A percentile compares a stretch with the other conserved stretches of the same genome.
Conservation (phyloP, 2,329 filamentous ascomycete genomes). For the Cladosporium sp. region DNA sequence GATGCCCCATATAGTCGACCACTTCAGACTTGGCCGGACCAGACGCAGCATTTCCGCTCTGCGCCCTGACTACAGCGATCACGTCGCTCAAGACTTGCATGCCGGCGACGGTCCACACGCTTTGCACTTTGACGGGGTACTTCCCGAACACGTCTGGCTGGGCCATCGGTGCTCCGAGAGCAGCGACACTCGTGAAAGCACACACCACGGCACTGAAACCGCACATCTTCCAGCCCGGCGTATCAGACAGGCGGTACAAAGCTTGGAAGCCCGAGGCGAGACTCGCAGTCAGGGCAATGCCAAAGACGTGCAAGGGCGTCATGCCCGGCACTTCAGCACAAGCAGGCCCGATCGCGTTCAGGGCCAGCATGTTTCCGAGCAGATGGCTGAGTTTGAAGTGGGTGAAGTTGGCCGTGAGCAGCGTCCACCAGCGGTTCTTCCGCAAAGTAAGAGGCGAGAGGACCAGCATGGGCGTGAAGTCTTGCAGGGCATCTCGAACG, state of each 20-base stretch:
- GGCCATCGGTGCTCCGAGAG: background rate
- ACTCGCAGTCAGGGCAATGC: constrained; percentile 18
- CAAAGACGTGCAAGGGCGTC: constrained; percentile 14
- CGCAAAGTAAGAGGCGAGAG: constrained; percentile 34
- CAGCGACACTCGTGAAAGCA: constrained; percentile 13
- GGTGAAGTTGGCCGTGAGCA: constrained; percentile 21
- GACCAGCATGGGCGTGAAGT: background rate
- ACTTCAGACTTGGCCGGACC: background rate
- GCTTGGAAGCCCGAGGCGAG: constrained; percentile 7
- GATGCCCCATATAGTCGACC: constrained; percentile 8
- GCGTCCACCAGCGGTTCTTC: constrained; percentile 17
- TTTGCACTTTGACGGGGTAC: background rate
- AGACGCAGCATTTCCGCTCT: background rate
- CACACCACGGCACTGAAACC: constrained; percentile 12
- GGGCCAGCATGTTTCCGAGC: constrained; percentile 16
- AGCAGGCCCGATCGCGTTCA: background rate
- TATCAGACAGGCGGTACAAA: background rate
- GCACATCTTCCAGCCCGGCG: constrained; percentile 4
- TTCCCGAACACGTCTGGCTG: background rate
- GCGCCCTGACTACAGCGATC: background rate
- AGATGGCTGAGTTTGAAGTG: constrained; percentile 18
- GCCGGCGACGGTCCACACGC: constrained; percentile 6
- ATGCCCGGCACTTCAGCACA: constrained; percentile 21
- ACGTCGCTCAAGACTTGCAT: constrained; percentile 6
- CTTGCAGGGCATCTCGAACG: background rate